Evolutionary conservation across 139 green algal species (phyloP), one percentile per base, ranked within the genome.

Genomic region (Monoraphidium neglectum): DNA sequence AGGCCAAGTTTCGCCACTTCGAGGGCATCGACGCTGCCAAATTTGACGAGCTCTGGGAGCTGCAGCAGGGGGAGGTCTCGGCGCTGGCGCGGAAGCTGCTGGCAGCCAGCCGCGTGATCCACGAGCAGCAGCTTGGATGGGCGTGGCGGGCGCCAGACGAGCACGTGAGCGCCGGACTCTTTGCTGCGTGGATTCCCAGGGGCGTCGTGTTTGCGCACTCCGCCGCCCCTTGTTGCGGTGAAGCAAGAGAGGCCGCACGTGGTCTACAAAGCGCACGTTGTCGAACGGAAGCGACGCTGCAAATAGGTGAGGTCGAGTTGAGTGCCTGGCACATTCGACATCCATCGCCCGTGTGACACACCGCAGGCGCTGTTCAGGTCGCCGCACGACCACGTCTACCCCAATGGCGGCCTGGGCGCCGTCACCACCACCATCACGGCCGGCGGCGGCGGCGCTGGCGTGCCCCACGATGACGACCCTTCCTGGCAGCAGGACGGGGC

Each of bases 111-210:
- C 71, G 78, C 53, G 81, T 92, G 21, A 85, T 97, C 26, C 86
- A 93, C 78, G 91, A 97, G 80, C 91, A 95, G 85, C 89, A 94
- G 80, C 85, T 97, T 49, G 92, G 91, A 24, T 89, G 84, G 89
- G 64, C 77, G 8, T 97, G 92, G 92, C 65, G 72, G 5, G 78
- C 83, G 26, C 90, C 90, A n/a, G 79, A 85, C 54, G 88, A 92
- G 4, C 69, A 83, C 10, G 43, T 51, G 43, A 51, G 43, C 43
- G 43, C 8, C 8, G 43, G 8, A 51, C 8, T 8, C 43, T 51
- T 51, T 8, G 43, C 43, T 51, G 43, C 43, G 43, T 8, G 43
- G 12, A 51, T 8, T 12, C 12, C 43, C 8, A 36, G 66, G 35
- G 15, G 40, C 66, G 51, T 10, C 66, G 24, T 40, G 28, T n/a